phyloP scores from a whole-genome alignment of 139 green algal genomes.

The Micromonas commoda region DNA sequence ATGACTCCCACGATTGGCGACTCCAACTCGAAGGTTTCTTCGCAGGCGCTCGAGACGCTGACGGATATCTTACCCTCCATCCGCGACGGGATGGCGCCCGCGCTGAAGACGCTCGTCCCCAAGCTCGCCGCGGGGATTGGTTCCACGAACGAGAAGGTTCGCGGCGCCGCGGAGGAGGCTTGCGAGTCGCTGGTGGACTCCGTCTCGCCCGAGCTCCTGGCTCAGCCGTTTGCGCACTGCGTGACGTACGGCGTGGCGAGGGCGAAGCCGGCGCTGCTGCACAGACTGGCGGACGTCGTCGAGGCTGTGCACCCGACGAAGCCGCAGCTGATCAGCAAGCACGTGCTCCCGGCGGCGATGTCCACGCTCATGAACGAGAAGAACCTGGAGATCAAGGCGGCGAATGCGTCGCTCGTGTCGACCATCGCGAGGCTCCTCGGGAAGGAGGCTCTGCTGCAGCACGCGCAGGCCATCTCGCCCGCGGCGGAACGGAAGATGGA shows the following conservation, averaged over 20 bases:
- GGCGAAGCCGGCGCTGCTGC: constrained; percentile 45
- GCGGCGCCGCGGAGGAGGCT: constrained; percentile 30
- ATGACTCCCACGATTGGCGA: constrained; percentile 41
- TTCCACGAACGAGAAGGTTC: constrained; percentile 50
- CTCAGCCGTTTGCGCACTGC: constrained; percentile 55
- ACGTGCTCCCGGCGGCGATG: constrained; percentile 24
- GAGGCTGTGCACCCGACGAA: constrained; percentile 14
- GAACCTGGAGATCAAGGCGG: background rate
- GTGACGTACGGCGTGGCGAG: constrained; percentile 40
- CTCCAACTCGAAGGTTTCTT: constrained; percentile 54
- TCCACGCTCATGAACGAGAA: constrained; percentile 25
- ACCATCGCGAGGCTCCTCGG: constrained; percentile 20
- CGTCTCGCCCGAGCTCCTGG: constrained; percentile 41
- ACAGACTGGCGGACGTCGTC: constrained; percentile 44
- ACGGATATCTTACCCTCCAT: background rate
- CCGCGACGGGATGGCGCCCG: background rate
- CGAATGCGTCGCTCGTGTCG: constrained; percentile 6
- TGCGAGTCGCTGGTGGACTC: constrained; percentile 38
- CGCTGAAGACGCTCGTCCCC: constrained; percentile 54
- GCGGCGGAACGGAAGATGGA: background rate
- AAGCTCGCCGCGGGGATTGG: constrained; percentile 48
- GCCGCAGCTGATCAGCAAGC: constrained; percentile 23
- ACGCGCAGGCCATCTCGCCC: background rate
- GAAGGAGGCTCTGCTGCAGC: background rate
- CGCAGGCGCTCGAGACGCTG: constrained; percentile 40